Percentiles rank a stretch among this genome's conserved stretches.
Evolutionary conservation across 768 basidiomycete species (phyloP).

Genomic region (Daedalea quercina): DNA sequence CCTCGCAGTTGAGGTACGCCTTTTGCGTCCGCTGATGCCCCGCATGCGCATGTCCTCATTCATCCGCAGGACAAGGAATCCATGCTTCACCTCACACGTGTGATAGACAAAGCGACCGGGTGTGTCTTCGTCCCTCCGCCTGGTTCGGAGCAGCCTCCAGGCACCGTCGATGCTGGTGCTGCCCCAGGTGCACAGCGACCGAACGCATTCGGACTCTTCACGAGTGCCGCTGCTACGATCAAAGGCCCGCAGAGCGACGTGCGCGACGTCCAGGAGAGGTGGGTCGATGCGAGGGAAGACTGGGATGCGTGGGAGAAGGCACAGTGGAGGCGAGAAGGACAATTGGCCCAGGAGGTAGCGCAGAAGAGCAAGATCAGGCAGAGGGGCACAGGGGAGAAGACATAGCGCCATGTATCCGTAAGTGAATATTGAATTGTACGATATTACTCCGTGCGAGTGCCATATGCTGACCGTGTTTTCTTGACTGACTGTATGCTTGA

Average conservation of each 20-base stretch:
- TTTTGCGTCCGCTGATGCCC: neutral
- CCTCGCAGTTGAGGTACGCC: conserved; percentile 82
- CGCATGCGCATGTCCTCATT: neutral
- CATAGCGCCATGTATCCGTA: neutral
- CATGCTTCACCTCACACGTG: conserved; percentile 82
- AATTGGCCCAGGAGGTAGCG: conserved; percentile 41
- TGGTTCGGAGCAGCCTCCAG: conserved; percentile 23
- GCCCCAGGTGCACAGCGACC: conserved; percentile 40
- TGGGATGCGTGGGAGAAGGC: conserved; percentile 78
- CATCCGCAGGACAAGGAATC: conserved; percentile 79
- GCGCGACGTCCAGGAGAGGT: conserved; percentile 85
- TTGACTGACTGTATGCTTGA: too few species aligned
- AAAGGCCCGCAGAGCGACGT: conserved; percentile 46
- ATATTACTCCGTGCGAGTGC: too few species aligned
- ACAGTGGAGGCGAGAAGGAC: conserved; percentile 75
- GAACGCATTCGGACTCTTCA: conserved; percentile 63
- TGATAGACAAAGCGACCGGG: conserved; percentile 88
- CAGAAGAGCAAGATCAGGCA: conserved; percentile 21
- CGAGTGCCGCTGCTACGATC: conserved; percentile 52
- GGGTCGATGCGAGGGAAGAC: conserved; percentile 79
- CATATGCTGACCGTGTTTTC: too few species aligned
- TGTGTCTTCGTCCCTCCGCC: conserved; percentile 76
- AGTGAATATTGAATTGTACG: too few species aligned
- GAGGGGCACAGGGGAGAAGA: neutral
- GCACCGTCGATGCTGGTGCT: conserved; percentile 26